A percentile compares a stretch with the other conserved stretches of the same genome.
These are phyloP conservation scores for Paramecium sonneborni DNA, from an alignment of 73 alveolate species.

Conservation along the genomic window DNA sequence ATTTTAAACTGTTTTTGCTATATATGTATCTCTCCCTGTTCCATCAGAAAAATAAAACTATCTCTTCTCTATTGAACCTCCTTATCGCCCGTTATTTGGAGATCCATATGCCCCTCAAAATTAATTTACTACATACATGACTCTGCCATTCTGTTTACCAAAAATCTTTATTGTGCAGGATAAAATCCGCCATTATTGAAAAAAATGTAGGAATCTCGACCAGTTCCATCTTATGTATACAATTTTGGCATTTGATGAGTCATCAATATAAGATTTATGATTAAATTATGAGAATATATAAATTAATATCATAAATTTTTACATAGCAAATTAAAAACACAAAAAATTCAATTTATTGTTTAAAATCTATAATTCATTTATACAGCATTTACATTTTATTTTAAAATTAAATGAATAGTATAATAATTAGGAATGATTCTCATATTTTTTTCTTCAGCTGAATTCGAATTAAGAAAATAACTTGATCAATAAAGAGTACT, in stretches of 20 bases:
- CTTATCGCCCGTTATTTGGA: not conserved
- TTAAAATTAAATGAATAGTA: too few species aligned
- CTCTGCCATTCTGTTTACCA: not conserved
- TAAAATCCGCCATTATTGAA: slow-evolving; percentile 64
- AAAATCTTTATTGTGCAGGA: slow-evolving; percentile 38
- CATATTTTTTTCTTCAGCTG: too few species aligned
- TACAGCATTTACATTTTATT: not conserved
- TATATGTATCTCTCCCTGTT: slow-evolving; percentile 46
- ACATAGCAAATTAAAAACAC: not conserved
- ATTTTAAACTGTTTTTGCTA: not conserved
- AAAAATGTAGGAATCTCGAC: slow-evolving; percentile 62
- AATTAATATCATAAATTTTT: not conserved
- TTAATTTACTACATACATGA: not conserved
- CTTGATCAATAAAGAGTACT: not conserved
- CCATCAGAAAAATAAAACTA: slow-evolving; percentile 51
- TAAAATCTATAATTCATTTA: not conserved
- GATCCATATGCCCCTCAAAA: slow-evolving; percentile 47
- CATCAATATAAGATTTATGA: not conserved
- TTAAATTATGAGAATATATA: not conserved
- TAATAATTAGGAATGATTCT: too few species aligned
- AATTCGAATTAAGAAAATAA: not conserved
- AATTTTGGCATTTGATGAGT: slow-evolving; percentile 25
- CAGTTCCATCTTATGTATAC: slow-evolving; percentile 64
- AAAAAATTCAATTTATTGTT: not conserved
- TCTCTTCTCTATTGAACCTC: not conserved